Base-by-base conservation (phyloP, 1,284 basidiomycete genomes). In the Macrocystidia cucumis region DNA sequence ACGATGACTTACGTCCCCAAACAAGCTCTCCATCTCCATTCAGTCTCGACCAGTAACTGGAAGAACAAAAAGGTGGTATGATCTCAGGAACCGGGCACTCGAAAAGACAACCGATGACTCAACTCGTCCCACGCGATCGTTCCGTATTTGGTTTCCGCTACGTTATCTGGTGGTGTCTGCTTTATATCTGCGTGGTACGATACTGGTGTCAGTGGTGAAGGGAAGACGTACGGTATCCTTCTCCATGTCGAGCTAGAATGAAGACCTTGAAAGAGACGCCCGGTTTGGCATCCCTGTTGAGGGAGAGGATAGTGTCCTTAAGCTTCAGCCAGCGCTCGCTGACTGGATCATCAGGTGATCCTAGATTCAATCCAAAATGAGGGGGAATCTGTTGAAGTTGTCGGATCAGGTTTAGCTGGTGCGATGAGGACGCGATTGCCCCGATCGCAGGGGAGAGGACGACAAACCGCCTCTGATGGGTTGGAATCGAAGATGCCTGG, bases 131-230 rank as follows among this genome's bases (percentile, higher is more conserved):
- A 85, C 3, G 59, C 62, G 56, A 66, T 43, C 1, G 66, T 67
- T 0, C 87, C 86, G 50, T 91, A 86, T 48, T 84, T 82, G 6
- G 56, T 55, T 45, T 82, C 76, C 0, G 65, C 90, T 4, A 84
- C 63, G 41, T 90, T 90, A 54, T 90, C 82, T 86, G 34, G 31
- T n/a, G 14, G 21, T 18, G 31, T 37, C 22, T 16, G 30, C 9
- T 24, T 28, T 34, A 20, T 19, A 29, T 26, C 41, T n/a, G 25
- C 20, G 17, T 25, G 35, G n/a, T 24, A 34, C 31, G 5, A 12
- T 18, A 17, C 29, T 32, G 21, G 9, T n/a, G n/a, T n/a, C n/a
- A 13, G 9, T 7, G 32, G 22, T 9, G 34, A 24, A 18, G 37
- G 43, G 27, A 37, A 12, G 9, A 63, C 79, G 45, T 48, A 78